Percentiles rank a stretch among this genome's conserved stretches.
Conservation (phyloP, 257 asterid genomes). For the Solanum habrochaites region DNA sequence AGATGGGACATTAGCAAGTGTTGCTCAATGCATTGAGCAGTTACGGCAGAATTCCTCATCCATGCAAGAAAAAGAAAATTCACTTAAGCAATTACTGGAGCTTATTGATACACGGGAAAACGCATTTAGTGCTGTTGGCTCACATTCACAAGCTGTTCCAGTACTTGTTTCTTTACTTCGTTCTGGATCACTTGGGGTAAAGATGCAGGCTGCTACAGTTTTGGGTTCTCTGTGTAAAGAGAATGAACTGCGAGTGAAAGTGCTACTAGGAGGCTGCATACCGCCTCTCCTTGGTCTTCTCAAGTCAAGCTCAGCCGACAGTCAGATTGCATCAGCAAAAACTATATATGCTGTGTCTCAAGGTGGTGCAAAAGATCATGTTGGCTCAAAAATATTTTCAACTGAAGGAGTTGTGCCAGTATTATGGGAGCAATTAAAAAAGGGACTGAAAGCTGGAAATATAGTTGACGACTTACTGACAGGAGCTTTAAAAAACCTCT, state of each 20-base stretch:
- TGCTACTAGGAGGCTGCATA: slow-evolving; percentile 93
- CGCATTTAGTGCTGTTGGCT: slow-evolving; percentile 95
- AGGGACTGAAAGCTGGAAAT: slow-evolving; percentile 86
- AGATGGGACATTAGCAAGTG: slow-evolving; percentile 95
- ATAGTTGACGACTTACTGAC: slow-evolving; percentile 78
- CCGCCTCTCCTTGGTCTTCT: slow-evolving; percentile 98
- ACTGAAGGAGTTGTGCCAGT: slow-evolving; percentile 98
- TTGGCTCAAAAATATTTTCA: slow-evolving; percentile 92
- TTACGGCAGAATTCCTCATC: slow-evolving; percentile 83
- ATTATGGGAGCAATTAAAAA: slow-evolving; percentile 78
- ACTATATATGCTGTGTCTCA: slow-evolving; percentile 93
- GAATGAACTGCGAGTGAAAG: slow-evolving; percentile 89
- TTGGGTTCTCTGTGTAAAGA: slow-evolving; percentile 91
- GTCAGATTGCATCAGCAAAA: slow-evolving; percentile 91
- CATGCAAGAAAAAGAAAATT: slow-evolving; percentile 66
- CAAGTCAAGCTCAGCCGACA: slow-evolving; percentile 83
- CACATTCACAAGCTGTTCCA: slow-evolving; percentile 99
- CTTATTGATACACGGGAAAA: slow-evolving; percentile 73
- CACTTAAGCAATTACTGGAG: slow-evolving; percentile 70
- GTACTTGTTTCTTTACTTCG: slow-evolving; percentile 96
- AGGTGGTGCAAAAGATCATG: slow-evolving; percentile 92
- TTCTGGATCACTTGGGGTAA: slow-evolving; percentile 83
- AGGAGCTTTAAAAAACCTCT: slow-evolving; percentile 79
- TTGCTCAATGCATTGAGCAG: slow-evolving; percentile 94
- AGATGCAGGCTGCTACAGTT: slow-evolving; percentile 86